Base-by-base conservation (phyloP, 1,139 yeast species). In the Suhomyces ambrosiae region DNA sequence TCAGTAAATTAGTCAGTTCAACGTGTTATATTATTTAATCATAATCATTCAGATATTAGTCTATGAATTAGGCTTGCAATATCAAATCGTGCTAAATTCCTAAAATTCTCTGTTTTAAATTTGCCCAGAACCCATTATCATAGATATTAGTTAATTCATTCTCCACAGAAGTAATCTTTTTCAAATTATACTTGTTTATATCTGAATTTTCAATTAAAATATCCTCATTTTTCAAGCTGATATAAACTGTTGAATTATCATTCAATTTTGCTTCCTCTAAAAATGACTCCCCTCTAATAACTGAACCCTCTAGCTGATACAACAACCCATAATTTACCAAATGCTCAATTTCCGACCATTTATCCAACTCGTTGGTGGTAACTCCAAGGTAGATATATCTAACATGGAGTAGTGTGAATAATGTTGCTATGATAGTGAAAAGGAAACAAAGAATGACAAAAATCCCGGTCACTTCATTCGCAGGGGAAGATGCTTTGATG, bases 281-380 rank as follows among this genome's bases (percentile, higher is more conserved):
- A 30, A 48, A 58, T 2, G 36, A 21, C 7, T 45, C 47, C n/a
- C 42, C 42, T 3, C 41, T 27, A 6, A 43, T 38, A 5, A 14
- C 18, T 11, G 27, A 40, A 15, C 32, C 33, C 13, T 38, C 47
- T 7, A 49, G 37, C 12, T 41, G 40, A 42, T 57, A 69, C 32
- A 71, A 56, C 2, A 52, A 45, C 1, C 68, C 67, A 8, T 75
- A 52, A 3, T 49, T 38, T 7, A 88, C 71, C 44, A 86, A 68
- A 33, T 79, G 75, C 40, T 82, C 81, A 9, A 92, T 71, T 14
- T 76, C 81, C 17, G 72, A 79, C 97, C 97, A 92, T 59, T 92
- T 92, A 34, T 74, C 79, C 8, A 81, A 68, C 61, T 92, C 98
- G 54, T 86, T 90, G 2, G 96, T 88, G n/a, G 97, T 89, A 48